Evolutionary conservation across 345 rosid genomes (phyloP), one percentile per base, ranked within the genome.

Genomic region (Trapa incisa): DNA sequence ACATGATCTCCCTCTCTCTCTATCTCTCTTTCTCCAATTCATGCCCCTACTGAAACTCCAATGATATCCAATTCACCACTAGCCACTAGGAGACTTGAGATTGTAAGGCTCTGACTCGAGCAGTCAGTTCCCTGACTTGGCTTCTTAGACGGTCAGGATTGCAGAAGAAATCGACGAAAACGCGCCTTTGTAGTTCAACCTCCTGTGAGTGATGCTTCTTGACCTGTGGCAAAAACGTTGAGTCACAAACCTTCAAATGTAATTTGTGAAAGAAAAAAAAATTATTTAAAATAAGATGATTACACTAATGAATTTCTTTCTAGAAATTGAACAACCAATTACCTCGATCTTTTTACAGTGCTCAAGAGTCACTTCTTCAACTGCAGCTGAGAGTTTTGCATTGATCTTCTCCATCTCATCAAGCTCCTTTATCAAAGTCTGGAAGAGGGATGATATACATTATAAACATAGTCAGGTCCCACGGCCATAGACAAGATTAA

Each of bases 381-480:
- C 92, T 47, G 95, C 96, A 39, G 80, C 79, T 57, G 96, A 89
- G 71, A 89, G 95, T 75, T 91, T 85, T 65, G 86, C 84, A 61
- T 87, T 86, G 75, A 88, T 79, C 89, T 94, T 94, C 71, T 85
- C 92, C 95, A 89, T 89, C 68, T 85, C 99, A 80, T 91, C 99
- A 38, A 89, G 95, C 77, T 94, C 95, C 76, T 89, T 86, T 96
- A 89, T 88, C 75, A 94, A 70, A 37, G 89, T 79, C 99, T 91
- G 75, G 38, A 22, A 76, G 65, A 42, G 35, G 56, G 12, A 45
- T 37, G 29, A 17, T 1, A 65, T 0, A 54, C 16, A 39, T 16
- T 50, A 52, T 2, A 53, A 64, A 32, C 38, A 42, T 36, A 5
- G 60, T n/a, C 11, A 54, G 22, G 33, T n/a, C 60, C 9, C 60